phyloP scores from a whole-genome alignment of 1,284 basidiomycete species.

The Mycosarcoma maydis region DNA sequence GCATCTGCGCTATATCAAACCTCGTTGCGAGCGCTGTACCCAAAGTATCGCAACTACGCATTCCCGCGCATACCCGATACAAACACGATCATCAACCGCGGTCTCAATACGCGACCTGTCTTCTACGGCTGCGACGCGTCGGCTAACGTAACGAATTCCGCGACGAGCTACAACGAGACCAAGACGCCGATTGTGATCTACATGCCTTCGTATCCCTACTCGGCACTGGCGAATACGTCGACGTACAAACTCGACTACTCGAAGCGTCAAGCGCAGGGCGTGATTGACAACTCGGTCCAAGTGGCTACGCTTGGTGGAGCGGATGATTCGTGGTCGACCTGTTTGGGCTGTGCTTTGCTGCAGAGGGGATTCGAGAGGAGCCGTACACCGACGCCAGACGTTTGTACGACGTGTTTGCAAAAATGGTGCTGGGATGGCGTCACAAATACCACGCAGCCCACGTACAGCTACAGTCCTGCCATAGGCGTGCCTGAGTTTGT shows the following conservation, averaged over 20 bases:
- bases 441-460: conserved; percentile 45
- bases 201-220: conserved; percentile 70
- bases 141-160: conserved; percentile 59
- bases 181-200: conserved; percentile 69
- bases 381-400: conserved; percentile 34
- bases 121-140: conserved; percentile 77
- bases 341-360: conserved; percentile 58
- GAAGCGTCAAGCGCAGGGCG: conserved; percentile 36
- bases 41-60: conserved; percentile 52
- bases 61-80: conserved; percentile 69
- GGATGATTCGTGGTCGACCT: conserved; percentile 52
- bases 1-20: conserved; percentile 69
- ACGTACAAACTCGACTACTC: conserved; percentile 67
- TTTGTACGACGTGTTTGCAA: conserved; percentile 52
- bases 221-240: conserved; percentile 52
- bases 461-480: conserved; percentile 50
- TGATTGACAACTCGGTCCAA: conserved; percentile 62
- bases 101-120: conserved; percentile 76
- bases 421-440: conserved; percentile 65
- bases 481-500: conserved; percentile 58
- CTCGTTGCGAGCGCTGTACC: conserved; percentile 41
- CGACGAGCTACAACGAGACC: conserved; percentile 54
- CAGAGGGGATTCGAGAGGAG: conserved; percentile 59
- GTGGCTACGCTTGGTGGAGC: conserved; percentile 58
- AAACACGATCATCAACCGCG: conserved; percentile 73